Evolutionary conservation across 306 rosid genomes (phyloP).

Genomic region (Vigna nakashimae): DNA sequence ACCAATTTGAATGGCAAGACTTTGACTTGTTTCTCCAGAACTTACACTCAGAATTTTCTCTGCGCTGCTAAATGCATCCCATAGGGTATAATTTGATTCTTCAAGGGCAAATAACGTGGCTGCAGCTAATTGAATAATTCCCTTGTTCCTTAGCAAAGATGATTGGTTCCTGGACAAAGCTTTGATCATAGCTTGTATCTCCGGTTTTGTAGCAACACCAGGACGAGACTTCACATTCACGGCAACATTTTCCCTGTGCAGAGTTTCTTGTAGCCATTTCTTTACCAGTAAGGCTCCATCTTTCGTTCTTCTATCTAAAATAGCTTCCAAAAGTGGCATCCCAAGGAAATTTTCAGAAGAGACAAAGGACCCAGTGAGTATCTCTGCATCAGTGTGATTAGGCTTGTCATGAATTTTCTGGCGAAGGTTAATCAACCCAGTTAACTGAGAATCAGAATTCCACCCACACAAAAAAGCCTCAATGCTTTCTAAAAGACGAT

Average conservation of each 20-base stretch:
- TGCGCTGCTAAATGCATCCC: slow-evolving; percentile 89
- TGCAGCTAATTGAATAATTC: slow-evolving; percentile 85
- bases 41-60: slow-evolving; percentile 73
- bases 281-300: slow-evolving; percentile 81
- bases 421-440: slow-evolving; percentile 60
- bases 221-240: slow-evolving; percentile 74
- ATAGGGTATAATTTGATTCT: slow-evolving; percentile 69
- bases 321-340: slow-evolving; percentile 81
- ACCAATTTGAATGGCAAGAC: slow-evolving; percentile 87
- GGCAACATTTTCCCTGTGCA: slow-evolving; percentile 64
- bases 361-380: slow-evolving; percentile 72
- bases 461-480: slow-evolving; percentile 84
- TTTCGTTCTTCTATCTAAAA: slow-evolving; percentile 84
- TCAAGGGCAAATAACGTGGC: slow-evolving; percentile 77
- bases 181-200: slow-evolving; percentile 79
- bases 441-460: slow-evolving; percentile 69
- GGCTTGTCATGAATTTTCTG: slow-evolving; percentile 59
- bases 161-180: slow-evolving; percentile 76
- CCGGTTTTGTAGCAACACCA: slow-evolving; percentile 66
- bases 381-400: slow-evolving; percentile 49
- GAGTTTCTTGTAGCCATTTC: slow-evolving; percentile 93
- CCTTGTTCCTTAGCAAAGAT: slow-evolving; percentile 78
- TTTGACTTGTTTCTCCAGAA: slow-evolving; percentile 90
- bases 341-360: slow-evolving; percentile 81
- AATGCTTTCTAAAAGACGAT: slow-evolving; percentile 65